A percentile compares a stretch with the other conserved stretches of the same genome.
These are phyloP conservation scores for Dalbergia cultrata DNA, from an alignment of 306 rosid species.

Conservation along the genomic window DNA sequence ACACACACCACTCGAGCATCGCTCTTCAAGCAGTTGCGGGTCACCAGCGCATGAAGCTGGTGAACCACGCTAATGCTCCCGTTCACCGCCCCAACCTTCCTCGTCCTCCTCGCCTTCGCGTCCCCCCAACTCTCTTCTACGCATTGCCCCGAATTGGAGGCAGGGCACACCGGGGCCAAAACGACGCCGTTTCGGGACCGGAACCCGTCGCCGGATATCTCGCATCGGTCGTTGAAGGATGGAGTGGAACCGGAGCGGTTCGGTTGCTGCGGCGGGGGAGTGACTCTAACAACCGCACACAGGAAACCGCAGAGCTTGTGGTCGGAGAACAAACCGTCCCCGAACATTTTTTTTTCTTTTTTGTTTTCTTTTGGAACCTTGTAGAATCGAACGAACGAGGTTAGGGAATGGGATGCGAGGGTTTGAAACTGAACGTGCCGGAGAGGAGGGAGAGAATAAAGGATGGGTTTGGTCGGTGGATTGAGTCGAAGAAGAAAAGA, in stretches of 20 bases:
- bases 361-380: background rate
- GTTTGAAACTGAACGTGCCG: background rate
- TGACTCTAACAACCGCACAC: slow-evolving; percentile 64
- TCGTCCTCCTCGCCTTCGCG: slow-evolving; percentile 52
- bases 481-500: background rate
- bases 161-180: slow-evolving; percentile 27
- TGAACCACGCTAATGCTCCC: slow-evolving; percentile 87
- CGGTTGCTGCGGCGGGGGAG: slow-evolving; percentile 27
- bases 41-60: slow-evolving; percentile 77
- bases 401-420: slow-evolving; percentile 7
- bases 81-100: slow-evolving; percentile 70
- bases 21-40: slow-evolving; percentile 61
- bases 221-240: slow-evolving; percentile 54
- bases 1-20: slow-evolving; percentile 62
- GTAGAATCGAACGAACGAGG: background rate
- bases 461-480: background rate
- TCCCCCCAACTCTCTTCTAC: background rate
- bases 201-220: slow-evolving; percentile 53
- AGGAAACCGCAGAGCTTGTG: slow-evolving; percentile 89
- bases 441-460: background rate
- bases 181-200: slow-evolving; percentile 59
- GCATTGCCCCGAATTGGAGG: background rate
- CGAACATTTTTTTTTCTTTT: slow-evolving; percentile 58
- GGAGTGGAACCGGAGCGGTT: background rate
- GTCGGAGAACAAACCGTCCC: slow-evolving; percentile 49